Conservation (phyloP, 805 yeast genomes). For the Hemisphaericaspora nanyangensis region DNA sequence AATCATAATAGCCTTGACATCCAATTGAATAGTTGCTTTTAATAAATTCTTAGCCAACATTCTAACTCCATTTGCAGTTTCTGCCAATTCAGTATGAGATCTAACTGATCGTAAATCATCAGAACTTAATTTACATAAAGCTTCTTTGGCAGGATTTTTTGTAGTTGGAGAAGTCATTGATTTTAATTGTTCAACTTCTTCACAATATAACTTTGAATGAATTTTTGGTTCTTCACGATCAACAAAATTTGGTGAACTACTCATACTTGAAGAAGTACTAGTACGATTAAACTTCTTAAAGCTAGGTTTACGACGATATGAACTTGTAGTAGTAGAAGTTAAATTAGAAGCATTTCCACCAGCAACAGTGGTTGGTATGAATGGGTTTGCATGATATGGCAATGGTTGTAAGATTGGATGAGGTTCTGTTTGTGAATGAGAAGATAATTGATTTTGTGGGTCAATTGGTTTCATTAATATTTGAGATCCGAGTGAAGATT, state of each 20-base stretch:
- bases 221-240: conserved; percentile 19
- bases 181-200: conserved; percentile 16
- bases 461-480: not conserved
- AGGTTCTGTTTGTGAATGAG: not conserved
- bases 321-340: not conserved
- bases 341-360: not conserved
- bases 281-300: conserved; percentile 1
- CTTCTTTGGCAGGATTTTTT: conserved; percentile 17
- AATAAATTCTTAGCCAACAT: conserved; percentile 67
- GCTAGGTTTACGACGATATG: conserved; percentile 7
- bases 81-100: conserved; percentile 72
- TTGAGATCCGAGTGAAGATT: not conserved
- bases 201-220: conserved; percentile 28
- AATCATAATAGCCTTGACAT: conserved; percentile 67
- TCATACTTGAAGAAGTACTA: conserved; percentile 1
- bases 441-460: not conserved
- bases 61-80: conserved; percentile 78
- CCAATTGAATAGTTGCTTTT: conserved; percentile 67
- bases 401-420: conserved; percentile 2
- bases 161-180: conserved; percentile 6
- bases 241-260: conserved; percentile 9
- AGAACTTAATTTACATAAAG: conserved; percentile 23
- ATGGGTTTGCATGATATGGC: not conserved
- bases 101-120: conserved; percentile 52
- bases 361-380: not conserved